Percentiles rank a stretch among this genome's conserved stretches.
phyloP scores from a whole-genome alignment of 768 basidiomycete species.

The Russula sp. region DNA sequence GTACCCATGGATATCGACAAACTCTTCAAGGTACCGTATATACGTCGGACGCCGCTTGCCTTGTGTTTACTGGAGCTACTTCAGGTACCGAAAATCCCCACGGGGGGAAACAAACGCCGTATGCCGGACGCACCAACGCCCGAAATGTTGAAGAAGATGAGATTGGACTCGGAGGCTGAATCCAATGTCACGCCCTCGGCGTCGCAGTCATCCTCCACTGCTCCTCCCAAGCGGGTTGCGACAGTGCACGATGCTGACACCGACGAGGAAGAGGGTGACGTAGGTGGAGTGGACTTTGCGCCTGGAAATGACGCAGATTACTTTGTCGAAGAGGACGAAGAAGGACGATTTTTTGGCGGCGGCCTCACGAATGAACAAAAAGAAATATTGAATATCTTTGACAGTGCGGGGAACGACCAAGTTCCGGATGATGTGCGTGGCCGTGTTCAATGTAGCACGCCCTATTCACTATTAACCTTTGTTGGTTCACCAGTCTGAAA shows the following conservation, averaged over 20 bases:
- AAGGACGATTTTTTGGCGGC: conserved; percentile 90
- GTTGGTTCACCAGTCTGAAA: conserved; percentile 44
- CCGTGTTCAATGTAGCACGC: conserved; percentile 14
- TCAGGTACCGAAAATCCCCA: conserved; percentile 64
- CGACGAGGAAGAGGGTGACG: conserved; percentile 35
- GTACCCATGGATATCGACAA: conserved; percentile 45
- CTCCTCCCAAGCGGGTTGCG: conserved; percentile 37
- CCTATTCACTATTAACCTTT: not conserved
- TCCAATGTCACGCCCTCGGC: conserved; percentile 10
- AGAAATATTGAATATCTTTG: conserved; percentile 93
- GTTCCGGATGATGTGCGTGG: conserved; percentile 61
- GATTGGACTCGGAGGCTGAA: conserved; percentile 38
- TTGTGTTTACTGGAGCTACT: conserved; percentile 3
- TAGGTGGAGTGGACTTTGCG: conserved; percentile 47
- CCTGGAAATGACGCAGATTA: conserved; percentile 89
- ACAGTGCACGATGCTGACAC: conserved; percentile 63
- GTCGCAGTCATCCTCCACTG: conserved; percentile 18
- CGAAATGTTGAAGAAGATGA: conserved; percentile 80
- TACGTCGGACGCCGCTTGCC: not conserved
- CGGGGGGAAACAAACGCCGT: conserved; percentile 61
- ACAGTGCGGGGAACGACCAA: conserved; percentile 58
- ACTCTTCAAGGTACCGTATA: conserved; percentile 39
- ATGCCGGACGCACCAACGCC: conserved; percentile 71
- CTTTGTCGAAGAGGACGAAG: conserved; percentile 85
- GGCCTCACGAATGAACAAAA: conserved; percentile 92